phyloP scores from a whole-genome alignment of 2,329 filamentous ascomycete genomes.

The Claviceps arundinis region DNA sequence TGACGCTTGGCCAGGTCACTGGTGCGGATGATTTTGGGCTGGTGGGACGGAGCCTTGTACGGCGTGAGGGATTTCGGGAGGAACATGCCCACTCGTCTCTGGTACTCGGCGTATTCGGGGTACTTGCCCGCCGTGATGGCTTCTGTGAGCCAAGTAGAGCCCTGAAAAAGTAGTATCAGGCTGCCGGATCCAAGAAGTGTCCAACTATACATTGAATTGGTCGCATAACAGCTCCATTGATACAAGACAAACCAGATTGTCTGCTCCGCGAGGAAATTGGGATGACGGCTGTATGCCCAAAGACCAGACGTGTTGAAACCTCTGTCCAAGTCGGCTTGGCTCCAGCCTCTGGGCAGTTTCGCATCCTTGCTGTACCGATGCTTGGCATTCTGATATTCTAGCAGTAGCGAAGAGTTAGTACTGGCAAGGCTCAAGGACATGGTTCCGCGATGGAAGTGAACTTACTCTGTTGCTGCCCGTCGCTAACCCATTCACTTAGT shows the following conservation, averaged over 20 bases:
- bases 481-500: conserved; percentile 63
- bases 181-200: conserved; percentile 53
- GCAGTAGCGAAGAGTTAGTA: neutral
- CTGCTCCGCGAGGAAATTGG: conserved; percentile 91
- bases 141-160: conserved; percentile 81
- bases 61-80: conserved; percentile 44
- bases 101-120: conserved; percentile 74
- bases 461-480: conserved; percentile 81
- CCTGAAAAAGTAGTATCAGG: conserved; percentile 75
- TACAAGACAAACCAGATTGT: conserved; percentile 80
- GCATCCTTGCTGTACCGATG: conserved; percentile 58
- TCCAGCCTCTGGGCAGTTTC: conserved; percentile 52
- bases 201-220: conserved; percentile 64
- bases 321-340: conserved; percentile 67
- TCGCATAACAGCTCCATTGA: conserved; percentile 71
- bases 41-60: conserved; percentile 26
- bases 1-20: conserved; percentile 36
- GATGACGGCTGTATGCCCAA: conserved; percentile 81
- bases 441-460: no score
- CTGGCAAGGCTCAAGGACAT: neutral
- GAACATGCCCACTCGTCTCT: conserved; percentile 71
- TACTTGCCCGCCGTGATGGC: conserved; percentile 71
- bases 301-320: conserved; percentile 78
- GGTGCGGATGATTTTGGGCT: conserved; percentile 35
- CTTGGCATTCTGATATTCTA: conserved; percentile 74